A percentile compares a stretch with the other conserved stretches of the same genome.
Evolutionary conservation across 2,329 filamentous ascomycete species (phyloP).

Genomic region (Exserohilum turcica): DNA sequence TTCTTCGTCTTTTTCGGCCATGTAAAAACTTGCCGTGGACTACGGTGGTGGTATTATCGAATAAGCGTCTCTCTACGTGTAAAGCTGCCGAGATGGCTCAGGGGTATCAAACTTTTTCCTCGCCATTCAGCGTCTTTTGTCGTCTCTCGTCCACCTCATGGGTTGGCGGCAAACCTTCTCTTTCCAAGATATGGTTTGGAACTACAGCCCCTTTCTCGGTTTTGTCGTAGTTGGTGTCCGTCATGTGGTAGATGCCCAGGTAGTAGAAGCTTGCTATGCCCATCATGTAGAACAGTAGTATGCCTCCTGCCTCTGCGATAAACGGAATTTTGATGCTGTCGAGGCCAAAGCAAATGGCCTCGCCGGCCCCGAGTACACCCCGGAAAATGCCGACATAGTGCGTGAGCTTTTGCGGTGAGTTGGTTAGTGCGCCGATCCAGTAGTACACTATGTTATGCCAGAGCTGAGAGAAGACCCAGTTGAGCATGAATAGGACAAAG

Average conservation of each 20-base stretch:
- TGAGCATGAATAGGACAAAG: slow-evolving; percentile 40
- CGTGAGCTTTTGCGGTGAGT: slow-evolving; percentile 39
- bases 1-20: no score
- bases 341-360: slow-evolving; percentile 40
- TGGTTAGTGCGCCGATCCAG: slow-evolving; percentile 41
- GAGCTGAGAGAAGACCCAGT: slow-evolving; percentile 38
- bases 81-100: background rate
- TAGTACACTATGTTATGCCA: slow-evolving; percentile 44
- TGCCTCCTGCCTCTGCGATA: slow-evolving; percentile 36
- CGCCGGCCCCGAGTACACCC: slow-evolving; percentile 38
- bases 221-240: slow-evolving; percentile 39
- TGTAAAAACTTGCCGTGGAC: no score
- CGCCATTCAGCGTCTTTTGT: background rate
- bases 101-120: background rate
- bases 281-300: slow-evolving; percentile 36
- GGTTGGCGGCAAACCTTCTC: slow-evolving; percentile 23
- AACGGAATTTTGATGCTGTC: slow-evolving; percentile 40
- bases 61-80: background rate
- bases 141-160: slow-evolving; percentile 15
- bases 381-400: slow-evolving; percentile 41
- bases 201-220: slow-evolving; percentile 32
- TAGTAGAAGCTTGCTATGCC: slow-evolving; percentile 36
- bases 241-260: slow-evolving; percentile 35
- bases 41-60: background rate
- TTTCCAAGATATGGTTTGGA: slow-evolving; percentile 36